Evolutionary conservation across 2,329 filamentous ascomycete genomes (phyloP).

Genomic region (Cercospora beticola): DNA sequence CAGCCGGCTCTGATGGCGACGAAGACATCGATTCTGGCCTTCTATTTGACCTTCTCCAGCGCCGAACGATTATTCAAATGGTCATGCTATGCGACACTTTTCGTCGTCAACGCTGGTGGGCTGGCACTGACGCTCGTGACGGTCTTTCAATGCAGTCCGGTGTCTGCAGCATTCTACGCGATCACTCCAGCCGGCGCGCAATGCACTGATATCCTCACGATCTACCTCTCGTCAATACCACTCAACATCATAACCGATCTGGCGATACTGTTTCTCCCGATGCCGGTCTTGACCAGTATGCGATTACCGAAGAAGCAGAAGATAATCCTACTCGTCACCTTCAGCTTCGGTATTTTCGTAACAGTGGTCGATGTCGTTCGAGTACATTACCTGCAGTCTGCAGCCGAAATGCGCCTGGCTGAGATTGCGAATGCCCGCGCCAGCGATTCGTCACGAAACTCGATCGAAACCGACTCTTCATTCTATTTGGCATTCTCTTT

Average conservation of each 20-base stretch:
- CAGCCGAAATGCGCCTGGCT: conserved; percentile 52
- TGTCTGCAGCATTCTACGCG: conserved; percentile 65
- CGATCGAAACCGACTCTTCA: conserved; percentile 52
- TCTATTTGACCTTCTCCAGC: conserved; percentile 80
- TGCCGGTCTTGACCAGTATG: conserved; percentile 86
- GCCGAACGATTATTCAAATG: conserved; percentile 75
- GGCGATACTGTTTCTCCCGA: conserved; percentile 80
- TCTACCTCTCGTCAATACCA: conserved; percentile 73
- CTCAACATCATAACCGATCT: conserved; percentile 91
- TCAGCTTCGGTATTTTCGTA: conserved; percentile 83
- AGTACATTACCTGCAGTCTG: conserved; percentile 84
- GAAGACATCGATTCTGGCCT: conserved; percentile 88
- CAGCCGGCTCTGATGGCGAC: conserved; percentile 88
- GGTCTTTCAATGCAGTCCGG: conserved; percentile 79
- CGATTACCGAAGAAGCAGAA: conserved; percentile 82
- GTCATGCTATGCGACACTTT: conserved; percentile 77
- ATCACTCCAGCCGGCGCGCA: conserved; percentile 47
- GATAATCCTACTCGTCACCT: conserved; percentile 80
- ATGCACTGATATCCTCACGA: conserved; percentile 62
- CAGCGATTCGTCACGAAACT: conserved; percentile 34
- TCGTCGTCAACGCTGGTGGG: conserved; percentile 76
- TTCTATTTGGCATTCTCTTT: conserved; percentile 74
- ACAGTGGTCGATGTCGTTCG: conserved; percentile 84
- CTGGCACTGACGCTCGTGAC: conserved; percentile 80
- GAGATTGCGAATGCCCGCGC: conserved; percentile 33